Evolutionary conservation across 2,329 filamentous ascomycete species (phyloP).

Genomic region (Calonectria pteridis): DNA sequence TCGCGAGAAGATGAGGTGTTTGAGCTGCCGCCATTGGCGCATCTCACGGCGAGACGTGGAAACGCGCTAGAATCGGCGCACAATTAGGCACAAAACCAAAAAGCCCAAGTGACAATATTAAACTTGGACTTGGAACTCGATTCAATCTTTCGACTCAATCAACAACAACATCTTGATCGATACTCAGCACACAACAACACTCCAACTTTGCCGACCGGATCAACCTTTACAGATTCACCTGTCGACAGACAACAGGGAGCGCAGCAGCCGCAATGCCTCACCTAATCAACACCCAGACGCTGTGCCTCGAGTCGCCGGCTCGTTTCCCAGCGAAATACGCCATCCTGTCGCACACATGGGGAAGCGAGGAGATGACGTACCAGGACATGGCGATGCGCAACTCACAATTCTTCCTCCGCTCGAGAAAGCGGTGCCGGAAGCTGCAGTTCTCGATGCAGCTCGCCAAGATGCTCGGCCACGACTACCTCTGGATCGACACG

Average conservation of each 20-base stretch:
- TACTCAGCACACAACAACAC: background rate
- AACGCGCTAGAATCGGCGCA: background rate
- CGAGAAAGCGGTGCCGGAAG: background rate
- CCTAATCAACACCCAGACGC: background rate
- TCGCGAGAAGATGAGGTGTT: background rate
- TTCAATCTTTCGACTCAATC: background rate
- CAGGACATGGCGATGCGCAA: background rate
- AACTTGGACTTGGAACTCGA: background rate
- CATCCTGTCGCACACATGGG: conserved; percentile 1
- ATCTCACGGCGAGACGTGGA: background rate
- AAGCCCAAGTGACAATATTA: background rate
- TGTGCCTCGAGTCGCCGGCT: background rate
- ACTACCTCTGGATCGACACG: conserved; percentile 2
- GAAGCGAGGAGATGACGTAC: background rate
- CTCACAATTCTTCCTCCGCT: background rate
- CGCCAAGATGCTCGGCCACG: background rate
- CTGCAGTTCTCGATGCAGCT: background rate
- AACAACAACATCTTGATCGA: background rate
- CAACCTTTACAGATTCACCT: background rate
- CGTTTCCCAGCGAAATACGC: background rate
- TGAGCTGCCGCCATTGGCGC: background rate
- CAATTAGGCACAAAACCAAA: background rate
- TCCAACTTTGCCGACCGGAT: background rate
- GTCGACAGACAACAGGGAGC: background rate
- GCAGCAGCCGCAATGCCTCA: background rate